phyloP scores from a whole-genome alignment of 2,329 filamentous ascomycete species.

The Chaetoscypha palmicola region DNA sequence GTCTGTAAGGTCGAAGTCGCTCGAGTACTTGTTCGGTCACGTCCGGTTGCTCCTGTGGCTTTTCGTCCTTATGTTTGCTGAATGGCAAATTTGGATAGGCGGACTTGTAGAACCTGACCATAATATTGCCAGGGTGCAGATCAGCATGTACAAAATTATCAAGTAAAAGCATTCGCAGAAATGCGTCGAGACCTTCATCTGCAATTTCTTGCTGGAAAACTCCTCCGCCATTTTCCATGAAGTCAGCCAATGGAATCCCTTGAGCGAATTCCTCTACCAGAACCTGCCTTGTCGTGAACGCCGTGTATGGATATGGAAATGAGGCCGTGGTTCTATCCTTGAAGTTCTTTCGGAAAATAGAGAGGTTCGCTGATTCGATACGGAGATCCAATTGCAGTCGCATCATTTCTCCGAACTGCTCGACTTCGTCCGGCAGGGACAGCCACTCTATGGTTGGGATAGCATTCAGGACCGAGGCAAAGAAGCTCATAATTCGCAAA shows the following conservation, averaged over 20 bases:
- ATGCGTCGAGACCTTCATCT: constrained; percentile 89
- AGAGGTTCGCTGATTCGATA: constrained; percentile 87
- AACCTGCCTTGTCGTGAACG: constrained; percentile 87
- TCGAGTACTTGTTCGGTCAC: constrained; percentile 83
- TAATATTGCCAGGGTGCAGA: constrained; percentile 95
- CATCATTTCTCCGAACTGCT: constrained; percentile 98
- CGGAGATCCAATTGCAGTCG: constrained; percentile 89
- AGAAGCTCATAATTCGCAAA: constrained; percentile 87
- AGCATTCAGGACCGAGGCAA: constrained; percentile 73
- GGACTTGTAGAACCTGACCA: constrained; percentile 95
- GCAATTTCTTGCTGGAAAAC: constrained; percentile 92
- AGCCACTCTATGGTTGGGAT: constrained; percentile 97
- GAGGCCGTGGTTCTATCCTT: constrained; percentile 83
- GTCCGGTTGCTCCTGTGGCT: constrained; percentile 51
- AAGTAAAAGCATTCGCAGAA: constrained; percentile 90
- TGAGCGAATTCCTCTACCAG: constrained; percentile 94
- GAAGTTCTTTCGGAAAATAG: constrained; percentile 85
- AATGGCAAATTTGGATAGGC: constrained; percentile 61
- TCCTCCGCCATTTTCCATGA: constrained; percentile 85
- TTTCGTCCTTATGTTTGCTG: constrained; percentile 27
- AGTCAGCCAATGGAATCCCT: constrained; percentile 84
- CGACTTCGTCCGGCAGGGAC: constrained; percentile 87
- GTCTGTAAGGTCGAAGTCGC: constrained; percentile 66
- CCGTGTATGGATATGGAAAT: constrained; percentile 90
- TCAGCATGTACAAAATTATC: constrained; percentile 98